A percentile compares a stretch with the other conserved stretches of the same genome.
phyloP scores from a whole-genome alignment of 345 rosid genomes.

The Anastatica hierochuntica region DNA sequence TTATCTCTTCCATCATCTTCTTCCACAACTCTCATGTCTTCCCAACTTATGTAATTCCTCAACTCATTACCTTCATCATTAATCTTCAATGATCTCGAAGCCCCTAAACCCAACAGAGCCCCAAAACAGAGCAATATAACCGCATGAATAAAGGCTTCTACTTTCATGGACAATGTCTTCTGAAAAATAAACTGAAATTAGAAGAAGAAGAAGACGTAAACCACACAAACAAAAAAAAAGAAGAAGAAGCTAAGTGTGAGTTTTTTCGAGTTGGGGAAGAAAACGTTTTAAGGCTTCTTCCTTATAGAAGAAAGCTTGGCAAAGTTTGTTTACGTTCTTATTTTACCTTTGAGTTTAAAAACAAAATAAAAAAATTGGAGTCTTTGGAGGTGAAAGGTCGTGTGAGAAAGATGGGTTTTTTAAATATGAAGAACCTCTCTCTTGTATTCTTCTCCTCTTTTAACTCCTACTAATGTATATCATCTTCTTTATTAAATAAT shows the following conservation, averaged over 20 bases:
- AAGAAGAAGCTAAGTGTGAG: neutral
- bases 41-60: constrained; percentile 54
- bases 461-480: neutral
- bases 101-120: neutral
- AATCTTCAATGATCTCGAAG: constrained; percentile 10
- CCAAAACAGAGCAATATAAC: constrained; percentile 16
- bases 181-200: no score
- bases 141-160: constrained; percentile 8
- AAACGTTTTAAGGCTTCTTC: constrained; percentile 3
- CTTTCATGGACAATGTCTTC: constrained; percentile 20
- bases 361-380: no score
- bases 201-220: no score
- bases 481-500: neutral
- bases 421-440: constrained; percentile 47
- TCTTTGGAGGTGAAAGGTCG: constrained; percentile 31
- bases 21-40: constrained; percentile 49
- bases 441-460: neutral
- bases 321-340: constrained; percentile 13
- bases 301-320: constrained; percentile 11
- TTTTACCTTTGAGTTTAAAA: no score
- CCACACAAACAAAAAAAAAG: no score
- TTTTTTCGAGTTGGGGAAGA: neutral
- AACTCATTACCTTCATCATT: neutral
- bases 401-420: constrained; percentile 41
- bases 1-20: constrained; percentile 1